Conservation (phyloP, 306 rosid species). For the Mucuna pruriens region DNA sequence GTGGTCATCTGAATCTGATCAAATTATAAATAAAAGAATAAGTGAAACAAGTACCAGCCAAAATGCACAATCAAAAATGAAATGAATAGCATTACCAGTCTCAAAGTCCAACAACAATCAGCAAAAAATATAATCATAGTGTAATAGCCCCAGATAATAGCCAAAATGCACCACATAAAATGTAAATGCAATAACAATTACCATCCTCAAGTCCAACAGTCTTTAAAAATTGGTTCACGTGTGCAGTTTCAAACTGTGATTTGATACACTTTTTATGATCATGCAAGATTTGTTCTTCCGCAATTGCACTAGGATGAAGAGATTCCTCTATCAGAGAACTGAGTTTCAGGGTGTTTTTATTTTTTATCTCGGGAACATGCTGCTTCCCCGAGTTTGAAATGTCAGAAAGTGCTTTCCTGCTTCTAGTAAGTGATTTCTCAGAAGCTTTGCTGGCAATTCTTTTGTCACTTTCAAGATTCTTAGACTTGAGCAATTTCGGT, state of each 20-base stretch:
- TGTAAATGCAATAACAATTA: slow-evolving; percentile 28
- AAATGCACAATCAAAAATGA: not conserved
- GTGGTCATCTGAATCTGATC: slow-evolving; percentile 43
- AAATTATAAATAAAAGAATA: not conserved
- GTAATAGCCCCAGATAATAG: not conserved
- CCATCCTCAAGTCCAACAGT: slow-evolving; percentile 58
- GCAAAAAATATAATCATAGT: not conserved
- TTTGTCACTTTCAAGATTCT: slow-evolving; percentile 22
- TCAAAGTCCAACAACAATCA: slow-evolving; percentile 40
- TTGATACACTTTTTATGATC: slow-evolving; percentile 62
- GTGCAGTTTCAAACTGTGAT: slow-evolving; percentile 40
- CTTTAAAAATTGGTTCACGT: slow-evolving; percentile 42
- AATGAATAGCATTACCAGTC: slow-evolving; percentile 32
- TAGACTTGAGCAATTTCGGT: slow-evolving; percentile 34
- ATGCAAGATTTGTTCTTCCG: slow-evolving; percentile 58
- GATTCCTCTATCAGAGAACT: slow-evolving; percentile 39
- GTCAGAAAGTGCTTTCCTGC: slow-evolving; percentile 67
- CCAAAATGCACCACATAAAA: not conserved
- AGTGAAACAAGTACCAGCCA: not conserved
- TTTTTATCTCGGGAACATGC: slow-evolving; percentile 35
- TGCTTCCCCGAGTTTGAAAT: slow-evolving; percentile 65
- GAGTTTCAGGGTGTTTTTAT: slow-evolving; percentile 41
- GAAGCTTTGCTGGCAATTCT: slow-evolving; percentile 45
- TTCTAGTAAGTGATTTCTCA: slow-evolving; percentile 43
- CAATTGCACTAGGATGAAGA: slow-evolving; percentile 43